phyloP scores from a whole-genome alignment of 2,329 filamentous ascomycete species.

The Aspergillus tubingensis region DNA sequence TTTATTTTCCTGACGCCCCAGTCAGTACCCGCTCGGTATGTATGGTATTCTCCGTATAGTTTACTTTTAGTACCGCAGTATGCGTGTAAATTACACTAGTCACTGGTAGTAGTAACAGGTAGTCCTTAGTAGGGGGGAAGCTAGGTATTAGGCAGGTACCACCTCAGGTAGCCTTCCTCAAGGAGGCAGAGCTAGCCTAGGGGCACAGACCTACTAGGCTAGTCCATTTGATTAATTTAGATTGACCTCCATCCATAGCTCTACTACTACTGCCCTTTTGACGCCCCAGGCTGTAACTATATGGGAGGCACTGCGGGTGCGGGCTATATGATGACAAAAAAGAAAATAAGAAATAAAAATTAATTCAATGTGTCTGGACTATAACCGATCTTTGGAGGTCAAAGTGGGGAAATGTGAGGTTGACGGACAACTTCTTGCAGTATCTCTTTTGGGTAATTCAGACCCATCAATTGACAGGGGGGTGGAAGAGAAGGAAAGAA shows the following conservation, averaged over 20 bases:
- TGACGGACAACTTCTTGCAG: slow-evolving; percentile 10
- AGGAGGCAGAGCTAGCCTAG: neutral
- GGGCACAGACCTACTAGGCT: slow-evolving; percentile 1
- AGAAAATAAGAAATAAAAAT: neutral
- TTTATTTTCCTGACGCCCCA: neutral
- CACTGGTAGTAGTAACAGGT: neutral
- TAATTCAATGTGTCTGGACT: neutral
- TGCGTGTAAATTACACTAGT: neutral
- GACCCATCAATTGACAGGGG: slow-evolving; percentile 18
- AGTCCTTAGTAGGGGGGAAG: neutral
- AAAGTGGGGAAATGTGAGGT: slow-evolving; percentile 6
- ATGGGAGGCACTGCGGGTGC: neutral
- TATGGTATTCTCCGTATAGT: neutral
- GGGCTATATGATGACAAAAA: neutral
- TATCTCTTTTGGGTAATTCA: slow-evolving; percentile 24
- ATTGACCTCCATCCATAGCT: neutral
- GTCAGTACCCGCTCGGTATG: slow-evolving; percentile 2
- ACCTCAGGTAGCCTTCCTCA: neutral
- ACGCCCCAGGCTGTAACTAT: neutral
- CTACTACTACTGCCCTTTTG: neutral
- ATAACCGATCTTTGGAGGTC: slow-evolving; percentile 6
- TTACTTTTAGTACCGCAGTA: neutral
- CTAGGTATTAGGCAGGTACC: slow-evolving; percentile 1
- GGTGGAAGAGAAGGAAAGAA: neutral
- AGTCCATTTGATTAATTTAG: neutral